phyloP scores from a whole-genome alignment of 2,329 filamentous ascomycete species.

The Penicillium brasilianum region DNA sequence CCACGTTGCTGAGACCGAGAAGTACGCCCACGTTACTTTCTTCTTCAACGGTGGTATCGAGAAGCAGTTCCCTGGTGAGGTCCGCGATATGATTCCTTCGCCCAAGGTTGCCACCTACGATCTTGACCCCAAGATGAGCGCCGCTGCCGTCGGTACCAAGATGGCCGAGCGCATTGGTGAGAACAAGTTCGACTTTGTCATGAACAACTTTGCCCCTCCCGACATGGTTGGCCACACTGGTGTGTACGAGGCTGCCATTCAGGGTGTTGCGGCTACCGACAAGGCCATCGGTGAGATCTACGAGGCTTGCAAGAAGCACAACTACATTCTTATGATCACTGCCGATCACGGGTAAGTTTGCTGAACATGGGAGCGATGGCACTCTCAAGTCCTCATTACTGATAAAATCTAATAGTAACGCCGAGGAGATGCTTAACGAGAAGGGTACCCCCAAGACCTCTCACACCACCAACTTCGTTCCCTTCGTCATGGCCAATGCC shows the following conservation, averaged over 20 bases:
- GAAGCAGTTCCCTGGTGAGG: constrained; percentile 91
- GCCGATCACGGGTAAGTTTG: constrained; percentile 79
- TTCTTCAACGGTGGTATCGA: constrained; percentile 99
- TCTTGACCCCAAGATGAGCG: constrained; percentile 93
- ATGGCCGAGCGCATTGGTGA: constrained; percentile 84
- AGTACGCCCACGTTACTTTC: constrained; percentile 99
- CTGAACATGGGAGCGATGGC: not conserved
- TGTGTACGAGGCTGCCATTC: constrained; percentile 90
- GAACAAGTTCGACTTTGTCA: constrained; percentile 90
- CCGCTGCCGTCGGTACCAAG: constrained; percentile 85
- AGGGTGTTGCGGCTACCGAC: constrained; percentile 85
- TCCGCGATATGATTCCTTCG: constrained; percentile 90
- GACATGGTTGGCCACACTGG: constrained; percentile 99
- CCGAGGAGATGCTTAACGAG: constrained; percentile 97
- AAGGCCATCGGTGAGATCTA: constrained; percentile 91
- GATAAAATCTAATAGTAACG: constrained; percentile 63
- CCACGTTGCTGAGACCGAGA: constrained; percentile 97
- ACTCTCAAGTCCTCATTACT: constrained; percentile 19
- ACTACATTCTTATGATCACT: constrained; percentile 93
- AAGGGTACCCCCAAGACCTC: constrained; percentile 97
- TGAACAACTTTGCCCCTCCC: constrained; percentile 99
- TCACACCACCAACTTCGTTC: constrained; percentile 97
- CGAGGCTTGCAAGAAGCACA: constrained; percentile 90
- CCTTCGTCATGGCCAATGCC: constrained; percentile 97
- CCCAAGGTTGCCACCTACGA: constrained; percentile 98